A percentile compares a stretch with the other conserved stretches of the same genome.
These are phyloP conservation scores for Theileria orientalis DNA, from an alignment of 169 alveolate genomes.

Conservation along the genomic window DNA sequence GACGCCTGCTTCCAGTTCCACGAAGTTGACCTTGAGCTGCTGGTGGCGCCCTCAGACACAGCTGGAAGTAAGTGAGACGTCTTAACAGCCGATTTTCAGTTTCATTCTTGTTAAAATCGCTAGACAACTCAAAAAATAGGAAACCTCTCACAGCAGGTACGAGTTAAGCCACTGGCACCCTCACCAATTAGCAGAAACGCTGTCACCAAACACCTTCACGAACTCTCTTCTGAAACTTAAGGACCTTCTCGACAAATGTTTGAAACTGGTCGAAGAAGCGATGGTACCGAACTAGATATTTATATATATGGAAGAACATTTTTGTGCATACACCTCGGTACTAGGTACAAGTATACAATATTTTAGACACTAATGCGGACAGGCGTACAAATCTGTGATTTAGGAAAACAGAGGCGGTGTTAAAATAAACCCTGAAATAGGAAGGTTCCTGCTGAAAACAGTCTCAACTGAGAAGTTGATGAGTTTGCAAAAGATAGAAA, in stretches of 20 bases:
- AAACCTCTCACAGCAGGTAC: conserved; percentile 26
- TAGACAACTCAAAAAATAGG: conserved; percentile 55
- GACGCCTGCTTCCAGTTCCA: conserved; percentile 85
- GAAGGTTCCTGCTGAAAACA: conserved; percentile 78
- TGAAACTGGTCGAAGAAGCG: conserved; percentile 47
- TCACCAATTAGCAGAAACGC: neutral
- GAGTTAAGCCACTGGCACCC: neutral
- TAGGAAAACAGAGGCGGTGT: conserved; percentile 38
- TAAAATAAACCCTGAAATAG: conserved; percentile 77
- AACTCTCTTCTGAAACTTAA: conserved; percentile 26
- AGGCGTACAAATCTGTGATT: conserved; percentile 25
- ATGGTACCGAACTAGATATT: conserved; percentile 10
- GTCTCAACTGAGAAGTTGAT: conserved; percentile 72
- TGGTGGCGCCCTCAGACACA: conserved; percentile 68
- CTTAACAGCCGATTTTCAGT: conserved; percentile 32
- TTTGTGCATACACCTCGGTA: neutral
- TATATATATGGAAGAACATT: neutral
- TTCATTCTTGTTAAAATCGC: conserved; percentile 40
- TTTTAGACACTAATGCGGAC: neutral
- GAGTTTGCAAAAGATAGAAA: conserved; percentile 74
- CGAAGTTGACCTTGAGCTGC: conserved; percentile 80
- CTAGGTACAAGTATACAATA: too few species aligned
- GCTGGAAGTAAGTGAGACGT: conserved; percentile 56
- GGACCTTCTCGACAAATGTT: conserved; percentile 51
- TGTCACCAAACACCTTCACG: conserved; percentile 36